Conservation (phyloP, 768 basidiomycete genomes). For the Exidia glandulosa region DNA sequence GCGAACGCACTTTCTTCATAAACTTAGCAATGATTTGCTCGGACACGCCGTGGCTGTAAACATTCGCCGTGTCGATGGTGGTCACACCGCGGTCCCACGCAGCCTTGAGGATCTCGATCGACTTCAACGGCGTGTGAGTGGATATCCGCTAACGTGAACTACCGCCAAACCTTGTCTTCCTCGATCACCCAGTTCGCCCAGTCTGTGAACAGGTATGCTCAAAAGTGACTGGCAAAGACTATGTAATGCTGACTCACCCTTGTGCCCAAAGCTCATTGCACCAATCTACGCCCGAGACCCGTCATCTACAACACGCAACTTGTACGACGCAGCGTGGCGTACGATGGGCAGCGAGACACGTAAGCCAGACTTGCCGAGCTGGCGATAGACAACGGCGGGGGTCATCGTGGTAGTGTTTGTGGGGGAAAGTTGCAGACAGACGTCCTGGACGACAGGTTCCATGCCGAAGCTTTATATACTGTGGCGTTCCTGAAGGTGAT, state of each 20-base stretch:
- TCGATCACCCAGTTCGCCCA: not conserved
- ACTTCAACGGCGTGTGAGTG: not conserved
- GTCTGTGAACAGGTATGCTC: too few species aligned
- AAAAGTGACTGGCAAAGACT: too few species aligned
- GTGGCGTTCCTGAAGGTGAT: too few species aligned
- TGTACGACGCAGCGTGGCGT: slow-evolving; percentile 1
- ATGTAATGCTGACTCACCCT: too few species aligned
- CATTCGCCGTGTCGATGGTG: slow-evolving; percentile 9
- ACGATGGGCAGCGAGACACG: slow-evolving; percentile 17
- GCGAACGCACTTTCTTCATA: slow-evolving; percentile 21
- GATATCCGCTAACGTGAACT: not conserved
- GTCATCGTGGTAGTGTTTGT: too few species aligned
- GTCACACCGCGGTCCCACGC: slow-evolving; percentile 6
- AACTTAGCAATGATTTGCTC: slow-evolving; percentile 28
- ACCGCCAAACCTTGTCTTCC: not conserved
- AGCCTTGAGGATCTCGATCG: slow-evolving; percentile 3
- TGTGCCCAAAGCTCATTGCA: slow-evolving; percentile 11
- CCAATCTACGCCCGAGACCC: slow-evolving; percentile 1
- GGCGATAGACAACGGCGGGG: slow-evolving; percentile 16
- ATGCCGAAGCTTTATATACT: too few species aligned
- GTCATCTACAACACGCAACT: not conserved
- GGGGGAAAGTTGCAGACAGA: too few species aligned
- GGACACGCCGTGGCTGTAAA: slow-evolving; percentile 18
- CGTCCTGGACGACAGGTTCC: too few species aligned
- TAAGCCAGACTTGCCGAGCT: slow-evolving; percentile 14